Conservation (phyloP, 352 stramenopile genomes). For the Phytophthora hibernalis region DNA sequence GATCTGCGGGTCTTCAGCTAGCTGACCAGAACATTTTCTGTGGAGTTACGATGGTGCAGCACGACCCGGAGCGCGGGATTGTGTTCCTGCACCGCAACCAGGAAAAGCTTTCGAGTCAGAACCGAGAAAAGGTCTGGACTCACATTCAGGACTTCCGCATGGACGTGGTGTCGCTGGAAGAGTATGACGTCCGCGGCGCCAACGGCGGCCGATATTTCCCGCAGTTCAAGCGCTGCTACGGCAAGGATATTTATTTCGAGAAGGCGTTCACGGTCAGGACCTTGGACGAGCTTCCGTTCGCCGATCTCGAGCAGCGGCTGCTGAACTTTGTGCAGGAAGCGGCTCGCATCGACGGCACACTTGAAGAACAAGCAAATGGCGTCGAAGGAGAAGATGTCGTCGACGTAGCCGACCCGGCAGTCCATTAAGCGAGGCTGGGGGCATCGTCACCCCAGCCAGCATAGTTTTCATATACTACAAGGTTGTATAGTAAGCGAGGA, state of each 20-base stretch:
- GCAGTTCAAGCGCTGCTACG: conserved; percentile 64
- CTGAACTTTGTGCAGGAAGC: conserved; percentile 53
- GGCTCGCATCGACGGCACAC: conserved; percentile 36
- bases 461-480: conserved; percentile 28
- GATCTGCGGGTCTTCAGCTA: conserved; percentile 52
- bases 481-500: conserved; percentile 32
- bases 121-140: conserved; percentile 47
- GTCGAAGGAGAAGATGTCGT: conserved; percentile 24
- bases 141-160: conserved; percentile 65
- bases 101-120: conserved; percentile 57
- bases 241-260: conserved; percentile 77
- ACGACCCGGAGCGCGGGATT: conserved; percentile 52
- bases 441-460: background rate
- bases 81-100: conserved; percentile 74
- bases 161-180: conserved; percentile 33
- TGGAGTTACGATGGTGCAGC: conserved; percentile 74
- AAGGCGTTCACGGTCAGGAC: conserved; percentile 56
- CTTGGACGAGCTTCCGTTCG: conserved; percentile 52
- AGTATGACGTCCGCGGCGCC: conserved; percentile 66
- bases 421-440: conserved; percentile 9
- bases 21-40: conserved; percentile 65
- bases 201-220: conserved; percentile 66
- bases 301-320: conserved; percentile 47
- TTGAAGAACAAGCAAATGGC: conserved; percentile 18
- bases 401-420: conserved; percentile 22